Evolutionary conservation across 2,329 filamentous ascomycete species (phyloP).

Genomic region (Claviceps paspali): DNA sequence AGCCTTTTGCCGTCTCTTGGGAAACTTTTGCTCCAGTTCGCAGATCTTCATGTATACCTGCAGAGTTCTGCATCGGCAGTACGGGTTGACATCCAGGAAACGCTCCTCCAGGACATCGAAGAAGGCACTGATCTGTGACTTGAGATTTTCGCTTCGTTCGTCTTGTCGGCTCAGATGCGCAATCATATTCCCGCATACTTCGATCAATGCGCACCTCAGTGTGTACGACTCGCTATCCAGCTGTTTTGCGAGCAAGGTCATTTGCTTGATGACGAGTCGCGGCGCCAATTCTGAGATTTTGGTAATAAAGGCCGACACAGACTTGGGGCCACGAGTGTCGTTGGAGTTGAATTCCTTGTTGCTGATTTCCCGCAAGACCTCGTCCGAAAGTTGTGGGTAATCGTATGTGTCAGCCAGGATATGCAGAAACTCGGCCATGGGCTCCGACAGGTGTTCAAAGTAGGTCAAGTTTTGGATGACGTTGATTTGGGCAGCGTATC

Average conservation of each 20-base stretch:
- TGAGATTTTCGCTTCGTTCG: slow-evolving; percentile 82
- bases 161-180: slow-evolving; percentile 80
- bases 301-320: slow-evolving; percentile 82
- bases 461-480: slow-evolving; percentile 97
- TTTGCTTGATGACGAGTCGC: slow-evolving; percentile 88
- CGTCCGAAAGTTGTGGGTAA: slow-evolving; percentile 86
- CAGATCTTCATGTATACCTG: slow-evolving; percentile 89
- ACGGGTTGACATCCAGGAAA: slow-evolving; percentile 92
- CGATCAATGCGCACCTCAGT: slow-evolving; percentile 81
- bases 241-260: slow-evolving; percentile 87
- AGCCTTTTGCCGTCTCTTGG: slow-evolving; percentile 75
- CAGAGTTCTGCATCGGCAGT: slow-evolving; percentile 79
- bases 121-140: slow-evolving; percentile 89
- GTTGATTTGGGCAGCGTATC: slow-evolving; percentile 89
- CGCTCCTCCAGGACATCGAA: slow-evolving; percentile 94
- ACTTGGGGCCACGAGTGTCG: slow-evolving; percentile 89
- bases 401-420: slow-evolving; percentile 96
- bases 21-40: slow-evolving; percentile 90
- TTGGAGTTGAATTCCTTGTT: slow-evolving; percentile 98
- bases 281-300: slow-evolving; percentile 88
- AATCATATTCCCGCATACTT: slow-evolving; percentile 94
- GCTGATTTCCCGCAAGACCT: slow-evolving; percentile 83
- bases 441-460: slow-evolving; percentile 96
- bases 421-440: slow-evolving; percentile 96
- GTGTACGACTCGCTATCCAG: slow-evolving; percentile 97